These are phyloP conservation scores for Teratosphaeria gauchensis DNA, from an alignment of 2,329 filamentous ascomycete species.

Conservation along the genomic window DNA sequence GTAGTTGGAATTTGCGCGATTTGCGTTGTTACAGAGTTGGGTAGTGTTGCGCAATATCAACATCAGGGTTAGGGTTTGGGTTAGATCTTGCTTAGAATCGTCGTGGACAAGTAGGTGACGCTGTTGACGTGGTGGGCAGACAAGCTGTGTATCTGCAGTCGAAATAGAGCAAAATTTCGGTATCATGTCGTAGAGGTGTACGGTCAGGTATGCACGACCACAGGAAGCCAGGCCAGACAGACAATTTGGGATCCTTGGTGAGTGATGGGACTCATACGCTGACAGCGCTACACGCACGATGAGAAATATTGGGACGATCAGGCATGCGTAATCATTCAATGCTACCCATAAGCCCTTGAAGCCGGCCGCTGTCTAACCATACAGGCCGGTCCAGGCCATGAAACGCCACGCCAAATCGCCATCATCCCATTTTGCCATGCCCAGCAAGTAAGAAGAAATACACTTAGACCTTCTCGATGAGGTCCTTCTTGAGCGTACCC, in stretches of 20 bases:
- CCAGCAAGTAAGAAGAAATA: not conserved
- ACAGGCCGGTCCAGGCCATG: not conserved
- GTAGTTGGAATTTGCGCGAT: too few species aligned
- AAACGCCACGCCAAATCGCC: not conserved
- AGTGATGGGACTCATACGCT: not conserved
- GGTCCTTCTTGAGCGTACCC: conserved; percentile 99
- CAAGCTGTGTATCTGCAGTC: too few species aligned
- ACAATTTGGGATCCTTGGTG: too few species aligned
- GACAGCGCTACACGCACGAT: not conserved
- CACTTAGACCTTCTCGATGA: conserved; percentile 31
- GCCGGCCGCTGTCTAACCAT: not conserved
- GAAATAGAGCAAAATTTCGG: too few species aligned
- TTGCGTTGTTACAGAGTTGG: too few species aligned
- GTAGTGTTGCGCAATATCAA: too few species aligned
- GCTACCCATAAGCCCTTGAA: not conserved
- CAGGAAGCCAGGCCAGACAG: too few species aligned
- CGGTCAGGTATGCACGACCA: too few species aligned
- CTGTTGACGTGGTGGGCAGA: too few species aligned
- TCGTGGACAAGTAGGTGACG: too few species aligned
- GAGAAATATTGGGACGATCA: not conserved
- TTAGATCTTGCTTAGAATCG: not conserved
- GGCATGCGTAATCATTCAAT: not conserved
- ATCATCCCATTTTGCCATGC: not conserved
- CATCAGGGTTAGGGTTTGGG: not conserved
- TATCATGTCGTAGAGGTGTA: too few species aligned